Conservation (phyloP, 129 eudicot species). For the carrot (Daucus carota) region DNA sequence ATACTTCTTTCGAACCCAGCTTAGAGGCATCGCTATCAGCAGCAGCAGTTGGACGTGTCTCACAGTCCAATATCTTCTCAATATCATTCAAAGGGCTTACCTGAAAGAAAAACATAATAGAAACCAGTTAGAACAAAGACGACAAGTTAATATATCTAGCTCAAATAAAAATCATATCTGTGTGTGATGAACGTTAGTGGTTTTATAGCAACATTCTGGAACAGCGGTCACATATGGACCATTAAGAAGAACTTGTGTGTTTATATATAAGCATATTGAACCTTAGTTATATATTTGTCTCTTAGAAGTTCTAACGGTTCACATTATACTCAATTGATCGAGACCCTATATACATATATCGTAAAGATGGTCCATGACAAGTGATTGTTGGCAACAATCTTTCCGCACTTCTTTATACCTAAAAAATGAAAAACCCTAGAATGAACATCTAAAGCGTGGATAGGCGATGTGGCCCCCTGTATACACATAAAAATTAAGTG, state of each 20-base stretch:
- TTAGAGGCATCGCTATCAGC: slow-evolving; percentile 69
- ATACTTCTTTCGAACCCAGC: slow-evolving; percentile 70
- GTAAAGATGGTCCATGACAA: too few species aligned
- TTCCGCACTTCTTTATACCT: too few species aligned
- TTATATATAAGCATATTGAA: not conserved
- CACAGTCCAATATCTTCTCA: slow-evolving; percentile 91
- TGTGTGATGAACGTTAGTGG: not conserved
- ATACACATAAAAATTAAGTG: too few species aligned
- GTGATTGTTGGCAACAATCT: too few species aligned
- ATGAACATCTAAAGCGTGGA: too few species aligned
- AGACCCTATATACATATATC: not conserved
- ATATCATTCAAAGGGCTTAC: slow-evolving; percentile 79
- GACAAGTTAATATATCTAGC: not conserved
- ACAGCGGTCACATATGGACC: not conserved
- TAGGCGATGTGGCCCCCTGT: too few species aligned
- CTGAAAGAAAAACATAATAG: slow-evolving; percentile 29
- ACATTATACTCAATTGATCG: not conserved
- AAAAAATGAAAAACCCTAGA: too few species aligned
- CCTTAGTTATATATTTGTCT: not conserved
- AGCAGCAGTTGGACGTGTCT: slow-evolving; percentile 77
- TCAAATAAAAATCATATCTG: not conserved
- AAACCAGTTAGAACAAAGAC: not conserved
- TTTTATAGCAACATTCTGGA: not conserved
- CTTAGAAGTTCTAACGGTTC: not conserved
- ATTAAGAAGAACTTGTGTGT: not conserved